Conservation (phyloP, 2,329 filamentous ascomycete genomes). For the Verticillium zaregamsianum region DNA sequence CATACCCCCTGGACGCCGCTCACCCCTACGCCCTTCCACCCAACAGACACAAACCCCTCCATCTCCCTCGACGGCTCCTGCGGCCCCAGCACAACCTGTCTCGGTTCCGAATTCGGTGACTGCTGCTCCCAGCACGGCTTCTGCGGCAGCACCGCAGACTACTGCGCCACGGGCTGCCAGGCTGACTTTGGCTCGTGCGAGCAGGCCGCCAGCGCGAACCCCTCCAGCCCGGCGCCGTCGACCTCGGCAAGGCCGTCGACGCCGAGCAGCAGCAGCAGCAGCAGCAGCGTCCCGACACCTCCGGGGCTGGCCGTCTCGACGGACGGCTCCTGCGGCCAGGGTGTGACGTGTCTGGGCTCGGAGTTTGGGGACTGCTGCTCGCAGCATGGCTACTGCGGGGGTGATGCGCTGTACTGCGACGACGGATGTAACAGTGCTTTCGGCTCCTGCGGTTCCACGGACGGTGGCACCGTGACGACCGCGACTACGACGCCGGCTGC, state of each 20-base stretch:
- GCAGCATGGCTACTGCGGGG: constrained; percentile 26
- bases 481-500: constrained; percentile 3
- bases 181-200: constrained; percentile 18
- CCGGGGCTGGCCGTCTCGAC: constrained; percentile 2
- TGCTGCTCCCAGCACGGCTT: constrained; percentile 36
- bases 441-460: constrained; percentile 10
- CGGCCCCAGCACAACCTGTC: constrained; percentile 28
- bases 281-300: neutral
- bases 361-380: constrained; percentile 20
- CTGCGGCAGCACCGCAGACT: constrained; percentile 23
- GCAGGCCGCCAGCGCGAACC: neutral
- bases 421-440: constrained; percentile 24
- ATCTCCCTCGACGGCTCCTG: constrained; percentile 29
- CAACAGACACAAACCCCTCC: neutral
- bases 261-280: neutral
- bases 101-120: constrained; percentile 26
- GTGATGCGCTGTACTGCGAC: constrained; percentile 14
- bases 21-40: neutral
- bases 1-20: neutral
- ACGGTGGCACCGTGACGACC: neutral
- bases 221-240: neutral
- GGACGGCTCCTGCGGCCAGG: constrained; percentile 5
- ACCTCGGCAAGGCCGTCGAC: neutral
- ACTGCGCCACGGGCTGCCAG: constrained; percentile 25
- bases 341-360: constrained; percentile 10